A percentile compares a stretch with the other conserved stretches of the same genome.
These are phyloP conservation scores for Pseudocercospora eumusae DNA, from an alignment of 2,329 filamentous ascomycete species.

Conservation along the genomic window DNA sequence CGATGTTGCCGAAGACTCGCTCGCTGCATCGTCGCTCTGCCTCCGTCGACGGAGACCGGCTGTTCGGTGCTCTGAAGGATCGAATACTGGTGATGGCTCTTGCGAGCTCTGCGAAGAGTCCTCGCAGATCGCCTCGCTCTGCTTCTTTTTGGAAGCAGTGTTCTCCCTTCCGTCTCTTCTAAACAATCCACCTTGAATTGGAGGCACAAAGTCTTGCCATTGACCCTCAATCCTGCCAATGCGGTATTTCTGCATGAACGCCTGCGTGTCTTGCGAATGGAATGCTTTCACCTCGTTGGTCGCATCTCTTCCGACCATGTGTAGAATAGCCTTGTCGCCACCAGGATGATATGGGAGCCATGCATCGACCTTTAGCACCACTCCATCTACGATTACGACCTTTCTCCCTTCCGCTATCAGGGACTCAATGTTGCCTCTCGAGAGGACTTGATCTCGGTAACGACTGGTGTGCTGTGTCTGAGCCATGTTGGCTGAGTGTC, in stretches of 20 bases:
- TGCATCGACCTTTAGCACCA: conserved; percentile 82
- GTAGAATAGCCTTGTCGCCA: conserved; percentile 83
- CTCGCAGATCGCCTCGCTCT: conserved; percentile 29
- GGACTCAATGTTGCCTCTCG: conserved; percentile 61
- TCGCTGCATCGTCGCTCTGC: conserved; percentile 37
- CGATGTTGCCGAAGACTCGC: conserved; percentile 60
- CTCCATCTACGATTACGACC: conserved; percentile 77
- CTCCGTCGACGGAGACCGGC: conserved; percentile 42
- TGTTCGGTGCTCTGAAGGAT: conserved; percentile 49
- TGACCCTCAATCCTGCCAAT: conserved; percentile 78
- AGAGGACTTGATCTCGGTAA: conserved; percentile 32
- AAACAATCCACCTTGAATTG: conserved; percentile 86
- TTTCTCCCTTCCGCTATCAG: conserved; percentile 79
- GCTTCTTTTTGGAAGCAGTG: conserved; percentile 24
- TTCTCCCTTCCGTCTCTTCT: conserved; percentile 52
- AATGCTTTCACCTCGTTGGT: conserved; percentile 96
- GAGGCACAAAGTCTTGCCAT: conserved; percentile 87
- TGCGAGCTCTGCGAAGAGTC: conserved; percentile 58
- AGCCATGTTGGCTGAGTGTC: conserved; percentile 23
- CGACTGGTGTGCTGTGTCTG: conserved; percentile 22
- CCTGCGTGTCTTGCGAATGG: conserved; percentile 75
- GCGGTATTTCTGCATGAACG: conserved; percentile 77
- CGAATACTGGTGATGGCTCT: conserved; percentile 61
- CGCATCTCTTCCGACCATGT: conserved; percentile 73
- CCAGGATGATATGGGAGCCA: conserved; percentile 92